A percentile compares a stretch with the other conserved stretches of the same genome.
Conservation (phyloP, 2,329 filamentous ascomycete species). For the Xylariaceae sp. region DNA sequence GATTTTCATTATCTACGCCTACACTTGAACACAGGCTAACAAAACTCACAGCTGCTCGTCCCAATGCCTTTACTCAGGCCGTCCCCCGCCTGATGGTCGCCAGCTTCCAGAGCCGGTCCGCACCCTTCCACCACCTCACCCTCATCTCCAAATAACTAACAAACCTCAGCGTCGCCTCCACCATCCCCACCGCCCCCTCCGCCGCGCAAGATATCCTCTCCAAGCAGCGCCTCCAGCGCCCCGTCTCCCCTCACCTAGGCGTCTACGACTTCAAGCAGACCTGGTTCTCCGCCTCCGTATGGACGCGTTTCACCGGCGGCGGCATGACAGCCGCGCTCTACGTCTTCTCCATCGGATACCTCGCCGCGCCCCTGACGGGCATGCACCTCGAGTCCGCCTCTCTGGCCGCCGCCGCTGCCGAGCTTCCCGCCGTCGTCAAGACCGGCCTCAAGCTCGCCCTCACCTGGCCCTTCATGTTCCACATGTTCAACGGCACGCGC, state of each 20-base stretch:
- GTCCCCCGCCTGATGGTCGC: slow-evolving; percentile 43
- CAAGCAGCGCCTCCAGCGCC: slow-evolving; percentile 73
- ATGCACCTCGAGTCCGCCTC: slow-evolving; percentile 56
- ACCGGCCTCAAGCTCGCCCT: slow-evolving; percentile 50
- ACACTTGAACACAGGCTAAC: neutral
- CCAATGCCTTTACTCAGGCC: slow-evolving; percentile 43
- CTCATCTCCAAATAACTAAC: neutral
- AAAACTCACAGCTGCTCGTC: slow-evolving; percentile 38
- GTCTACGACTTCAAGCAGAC: slow-evolving; percentile 88
- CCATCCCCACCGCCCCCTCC: slow-evolving; percentile 42
- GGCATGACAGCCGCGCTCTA: slow-evolving; percentile 70
- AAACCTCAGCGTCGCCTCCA: slow-evolving; percentile 47
- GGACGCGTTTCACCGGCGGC: slow-evolving; percentile 81
- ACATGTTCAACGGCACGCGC: slow-evolving; percentile 51
- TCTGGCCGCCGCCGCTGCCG: slow-evolving; percentile 55
- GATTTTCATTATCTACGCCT: too few relatives aligned
- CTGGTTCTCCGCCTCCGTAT: slow-evolving; percentile 65
- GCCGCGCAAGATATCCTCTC: slow-evolving; percentile 64
- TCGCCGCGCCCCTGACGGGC: slow-evolving; percentile 68
- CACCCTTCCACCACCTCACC: slow-evolving; percentile 28
- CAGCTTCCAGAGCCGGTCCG: slow-evolving; percentile 45
- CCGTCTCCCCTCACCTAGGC: slow-evolving; percentile 75
- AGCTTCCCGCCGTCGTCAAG: slow-evolving; percentile 55
- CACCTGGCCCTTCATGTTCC: slow-evolving; percentile 56
- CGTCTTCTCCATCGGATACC: slow-evolving; percentile 74